A percentile compares a stretch with the other conserved stretches of the same genome.
Conservation (phyloP, 805 yeast genomes). For the Candida railenensis region DNA sequence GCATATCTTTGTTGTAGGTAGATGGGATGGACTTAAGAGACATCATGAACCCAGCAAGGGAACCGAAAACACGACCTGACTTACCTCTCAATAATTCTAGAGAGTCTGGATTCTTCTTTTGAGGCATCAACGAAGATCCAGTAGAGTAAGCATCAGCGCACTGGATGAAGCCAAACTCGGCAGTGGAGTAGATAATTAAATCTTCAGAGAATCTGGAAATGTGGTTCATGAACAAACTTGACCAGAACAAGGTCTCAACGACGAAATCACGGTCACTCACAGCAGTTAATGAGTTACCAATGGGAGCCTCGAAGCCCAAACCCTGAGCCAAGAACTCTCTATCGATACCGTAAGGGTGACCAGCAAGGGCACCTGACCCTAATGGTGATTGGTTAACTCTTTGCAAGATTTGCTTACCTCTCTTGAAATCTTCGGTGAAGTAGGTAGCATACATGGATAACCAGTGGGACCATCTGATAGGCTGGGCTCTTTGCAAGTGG, state of each 20-base stretch:
- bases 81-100: constrained; percentile 94
- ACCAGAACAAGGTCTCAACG: constrained; percentile 94
- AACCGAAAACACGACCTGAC: constrained; percentile 96
- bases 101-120: constrained; percentile 97
- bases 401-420: constrained; percentile 74
- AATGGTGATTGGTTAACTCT: constrained; percentile 89
- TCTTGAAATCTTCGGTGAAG: constrained; percentile 83
- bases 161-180: constrained; percentile 92
- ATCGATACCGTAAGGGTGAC: constrained; percentile 99
- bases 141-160: constrained; percentile 98
- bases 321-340: constrained; percentile 82
- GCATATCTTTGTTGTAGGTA: constrained; percentile 96
- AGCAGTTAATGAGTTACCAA: constrained; percentile 96
- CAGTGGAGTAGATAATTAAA: constrained; percentile 91
- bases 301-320: constrained; percentile 78
- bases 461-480: constrained; percentile 99
- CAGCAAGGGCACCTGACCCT: constrained; percentile 98
- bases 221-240: constrained; percentile 91
- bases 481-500: constrained; percentile 97
- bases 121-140: constrained; percentile 98
- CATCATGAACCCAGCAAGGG: constrained; percentile 94
- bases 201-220: constrained; percentile 94
- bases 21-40: constrained; percentile 96
- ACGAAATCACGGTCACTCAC: constrained; percentile 98
- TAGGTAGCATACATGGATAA: constrained; percentile 91